Conservation (phyloP, 345 rosid species). For the Atalantia buxifolia region DNA sequence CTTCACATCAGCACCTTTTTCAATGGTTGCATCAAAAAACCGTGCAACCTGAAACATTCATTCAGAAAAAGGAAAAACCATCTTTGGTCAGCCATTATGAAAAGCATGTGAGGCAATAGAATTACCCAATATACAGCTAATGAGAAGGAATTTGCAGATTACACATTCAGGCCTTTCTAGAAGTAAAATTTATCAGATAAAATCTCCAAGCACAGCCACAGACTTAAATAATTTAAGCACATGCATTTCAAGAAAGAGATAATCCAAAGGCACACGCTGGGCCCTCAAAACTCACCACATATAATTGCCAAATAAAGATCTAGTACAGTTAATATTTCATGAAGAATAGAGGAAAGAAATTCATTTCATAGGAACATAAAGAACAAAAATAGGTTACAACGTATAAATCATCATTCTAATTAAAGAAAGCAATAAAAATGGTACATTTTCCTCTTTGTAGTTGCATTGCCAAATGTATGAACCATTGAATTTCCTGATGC, state of each 20-base stretch:
- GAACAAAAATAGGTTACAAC: neutral
- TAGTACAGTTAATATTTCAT: neutral
- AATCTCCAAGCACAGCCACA: neutral
- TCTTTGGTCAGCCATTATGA: constrained; percentile 5
- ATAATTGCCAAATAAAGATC: neutral
- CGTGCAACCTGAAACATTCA: constrained; percentile 60
- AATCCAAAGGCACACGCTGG: neutral
- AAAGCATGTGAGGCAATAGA: neutral
- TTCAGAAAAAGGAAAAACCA: constrained; percentile 9
- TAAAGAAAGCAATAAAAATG: neutral
- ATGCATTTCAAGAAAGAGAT: neutral
- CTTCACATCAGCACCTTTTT: constrained; percentile 78
- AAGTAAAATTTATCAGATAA: neutral
- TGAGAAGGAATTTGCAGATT: neutral
- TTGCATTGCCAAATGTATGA: neutral
- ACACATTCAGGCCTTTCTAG: neutral
- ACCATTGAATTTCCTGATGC: neutral
- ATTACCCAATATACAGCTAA: neutral
- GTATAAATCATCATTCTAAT: neutral
- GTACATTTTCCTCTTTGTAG: neutral
- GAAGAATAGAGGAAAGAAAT: neutral
- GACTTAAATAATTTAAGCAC: neutral
- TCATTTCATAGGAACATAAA: neutral
- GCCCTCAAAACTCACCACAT: neutral
- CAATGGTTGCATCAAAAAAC: constrained; percentile 77